phyloP scores from a whole-genome alignment of 139 green algal genomes.

The Chlamydomonas sp. region DNA sequence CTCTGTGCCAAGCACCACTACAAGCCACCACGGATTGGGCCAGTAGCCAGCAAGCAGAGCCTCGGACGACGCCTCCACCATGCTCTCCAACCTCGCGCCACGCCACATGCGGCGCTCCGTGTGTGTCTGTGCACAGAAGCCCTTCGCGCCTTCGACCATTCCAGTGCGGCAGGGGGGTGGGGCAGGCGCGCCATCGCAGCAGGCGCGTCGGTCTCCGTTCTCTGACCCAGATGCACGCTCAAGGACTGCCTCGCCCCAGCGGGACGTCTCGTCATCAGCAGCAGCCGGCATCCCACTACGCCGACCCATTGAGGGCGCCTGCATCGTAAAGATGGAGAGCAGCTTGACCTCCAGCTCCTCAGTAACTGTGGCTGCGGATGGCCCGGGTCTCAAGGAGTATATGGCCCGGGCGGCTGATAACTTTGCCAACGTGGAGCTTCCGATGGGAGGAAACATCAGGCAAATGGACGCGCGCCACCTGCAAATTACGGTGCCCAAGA shows the following conservation, averaged over 20 bases:
- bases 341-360: neutral
- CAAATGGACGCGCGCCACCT: neutral
- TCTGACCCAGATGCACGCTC: neutral
- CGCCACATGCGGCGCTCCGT: too few relatives aligned
- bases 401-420: slow-evolving; percentile 1
- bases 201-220: neutral
- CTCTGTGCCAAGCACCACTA: too few relatives aligned
- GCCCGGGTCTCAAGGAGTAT: neutral
- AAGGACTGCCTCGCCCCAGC: neutral
- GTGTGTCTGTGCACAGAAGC: neutral
- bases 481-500: slow-evolving; percentile 9
- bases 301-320: too few relatives aligned
- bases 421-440: slow-evolving; percentile 9
- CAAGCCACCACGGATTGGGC: too few relatives aligned
- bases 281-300: neutral
- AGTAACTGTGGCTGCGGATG: neutral
- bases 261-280: neutral
- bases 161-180: neutral
- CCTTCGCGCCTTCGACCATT: neutral
- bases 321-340: slow-evolving; percentile 1
- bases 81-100: slow-evolving; percentile 4
- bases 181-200: neutral
- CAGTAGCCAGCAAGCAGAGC: too few relatives aligned
- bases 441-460: slow-evolving; percentile 3
- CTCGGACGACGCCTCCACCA: slow-evolving; percentile 2